Evolutionary conservation across 441 rosid genomes (phyloP), one percentile per base, ranked within the genome.

Genomic region (Arabidopsis lyrata): DNA sequence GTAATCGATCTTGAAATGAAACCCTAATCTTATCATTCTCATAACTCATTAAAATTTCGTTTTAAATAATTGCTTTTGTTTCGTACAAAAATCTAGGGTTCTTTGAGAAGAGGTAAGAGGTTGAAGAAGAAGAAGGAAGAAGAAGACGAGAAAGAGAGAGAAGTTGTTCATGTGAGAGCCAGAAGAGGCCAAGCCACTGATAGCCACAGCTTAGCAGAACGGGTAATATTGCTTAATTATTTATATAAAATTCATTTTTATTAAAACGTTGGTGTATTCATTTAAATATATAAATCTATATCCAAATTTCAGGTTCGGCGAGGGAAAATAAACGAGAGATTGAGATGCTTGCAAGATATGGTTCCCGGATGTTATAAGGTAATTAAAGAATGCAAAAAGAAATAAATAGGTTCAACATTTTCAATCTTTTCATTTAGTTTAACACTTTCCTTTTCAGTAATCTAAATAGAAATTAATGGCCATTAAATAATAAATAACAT

Each of bases 351-450:
- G 64, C 86, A 88, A 72, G 89, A 86, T 80, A 83, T 88, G 53
- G 93, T 88, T 59, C 93, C 93, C 5, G 93, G 93, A 60, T 88
- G 90, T 54, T 88, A 84, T 62, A 86, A 85, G 88, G 92, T 84
- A 41, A 39, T 20, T 39, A 10, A 36, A 18, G 55, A 12, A 52
- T 27, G 18, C 29, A n/a, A 47, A 20, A 8, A 29, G 6, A 34
- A 57, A 9, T 5, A 11, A 8, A 20, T 5, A 18, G 27, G 27
- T 18, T 18, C 15, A 6, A 10, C 35, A 32, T 56, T n/a, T 44
- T 47, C 1, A 32, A 55, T 12, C 45, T 24, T 39, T 38, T 53
- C 12, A 48, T 18, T 16, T 2, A 12, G 2, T 8, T 4, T 42
- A 42, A 42, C 48, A 14, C 20, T 18, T 18, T 6, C 6, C n/a